A percentile compares a stretch with the other conserved stretches of the same genome.
These are phyloP conservation scores for Phytophthora europaea DNA, from an alignment of 352 stramenopile genomes.

Conservation along the genomic window DNA sequence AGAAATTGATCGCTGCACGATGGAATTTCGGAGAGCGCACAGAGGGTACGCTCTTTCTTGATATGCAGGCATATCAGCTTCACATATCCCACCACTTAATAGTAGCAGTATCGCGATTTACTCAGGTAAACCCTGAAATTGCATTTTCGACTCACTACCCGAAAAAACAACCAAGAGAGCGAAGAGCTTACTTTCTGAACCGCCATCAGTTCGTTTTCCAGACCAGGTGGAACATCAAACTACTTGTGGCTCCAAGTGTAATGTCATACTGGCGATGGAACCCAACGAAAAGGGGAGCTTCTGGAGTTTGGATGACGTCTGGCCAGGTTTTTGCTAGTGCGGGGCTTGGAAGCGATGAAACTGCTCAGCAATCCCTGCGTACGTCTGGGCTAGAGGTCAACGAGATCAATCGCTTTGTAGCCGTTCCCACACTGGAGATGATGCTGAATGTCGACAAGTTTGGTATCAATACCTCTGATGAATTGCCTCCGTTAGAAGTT, in stretches of 20 bases:
- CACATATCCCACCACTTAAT: slow-evolving; percentile 74
- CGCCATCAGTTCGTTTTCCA: slow-evolving; percentile 23
- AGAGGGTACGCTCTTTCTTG: slow-evolving; percentile 67
- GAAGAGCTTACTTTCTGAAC: background rate
- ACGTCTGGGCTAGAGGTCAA: slow-evolving; percentile 34
- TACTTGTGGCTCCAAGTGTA: slow-evolving; percentile 73
- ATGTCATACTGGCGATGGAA: slow-evolving; percentile 66
- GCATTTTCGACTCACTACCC: slow-evolving; percentile 12
- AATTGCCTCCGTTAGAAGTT: slow-evolving; percentile 49
- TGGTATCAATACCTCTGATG: slow-evolving; percentile 53
- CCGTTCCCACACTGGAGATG: slow-evolving; percentile 47
- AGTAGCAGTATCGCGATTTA: slow-evolving; percentile 40
- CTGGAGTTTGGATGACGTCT: slow-evolving; percentile 59
- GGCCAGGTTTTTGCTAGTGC: slow-evolving; percentile 76
- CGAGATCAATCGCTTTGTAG: slow-evolving; percentile 58
- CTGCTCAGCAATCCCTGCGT: slow-evolving; percentile 29
- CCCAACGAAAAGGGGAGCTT: slow-evolving; percentile 12
- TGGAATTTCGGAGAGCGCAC: slow-evolving; percentile 53
- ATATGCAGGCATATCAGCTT: slow-evolving; percentile 77
- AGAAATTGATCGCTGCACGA: slow-evolving; percentile 69
- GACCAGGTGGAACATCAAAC: slow-evolving; percentile 56
- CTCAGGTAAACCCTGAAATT: slow-evolving; percentile 18
- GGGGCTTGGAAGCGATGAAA: slow-evolving; percentile 44
- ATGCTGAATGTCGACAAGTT: slow-evolving; percentile 79
- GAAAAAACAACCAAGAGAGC: slow-evolving; percentile 5